Conservation (phyloP, 805 yeast species). For the Pichia deserticola region DNA sequence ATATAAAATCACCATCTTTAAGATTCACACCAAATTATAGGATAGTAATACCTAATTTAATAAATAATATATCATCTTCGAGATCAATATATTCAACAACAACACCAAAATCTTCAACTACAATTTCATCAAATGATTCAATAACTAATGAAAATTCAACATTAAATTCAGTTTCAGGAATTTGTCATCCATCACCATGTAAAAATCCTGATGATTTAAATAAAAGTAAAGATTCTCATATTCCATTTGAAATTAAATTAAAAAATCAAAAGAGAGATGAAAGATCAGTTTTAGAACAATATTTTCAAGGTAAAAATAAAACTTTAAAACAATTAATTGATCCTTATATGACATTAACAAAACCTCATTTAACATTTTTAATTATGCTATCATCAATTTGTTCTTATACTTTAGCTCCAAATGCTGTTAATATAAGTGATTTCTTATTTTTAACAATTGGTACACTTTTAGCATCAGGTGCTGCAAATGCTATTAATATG, state of each 20-base stretch:
- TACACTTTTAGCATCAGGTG: constrained; percentile 80
- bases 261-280: constrained; percentile 21
- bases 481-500: constrained; percentile 97
- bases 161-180: constrained; percentile 11
- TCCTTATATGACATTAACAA: constrained; percentile 76
- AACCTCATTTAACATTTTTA: constrained; percentile 80
- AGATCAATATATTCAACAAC: constrained; percentile 5
- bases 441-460: constrained; percentile 72
- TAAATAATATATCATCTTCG: neutral
- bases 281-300: constrained; percentile 18
- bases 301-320: constrained; percentile 20
- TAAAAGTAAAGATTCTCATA: constrained; percentile 11
- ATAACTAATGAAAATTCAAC: neutral
- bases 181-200: constrained; percentile 32
- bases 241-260: constrained; percentile 54
- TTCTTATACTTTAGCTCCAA: constrained; percentile 87
- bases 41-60: constrained; percentile 4
- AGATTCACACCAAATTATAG: constrained; percentile 23
- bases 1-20: neutral
- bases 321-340: constrained; percentile 35
- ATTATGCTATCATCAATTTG: constrained; percentile 91
- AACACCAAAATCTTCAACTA: neutral
- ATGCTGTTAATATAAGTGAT: constrained; percentile 63
- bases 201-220: neutral
- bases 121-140: neutral